These are phyloP conservation scores for Dendrobium officinale DNA, from an alignment of 106 monocot species.

Conservation along the genomic window DNA sequence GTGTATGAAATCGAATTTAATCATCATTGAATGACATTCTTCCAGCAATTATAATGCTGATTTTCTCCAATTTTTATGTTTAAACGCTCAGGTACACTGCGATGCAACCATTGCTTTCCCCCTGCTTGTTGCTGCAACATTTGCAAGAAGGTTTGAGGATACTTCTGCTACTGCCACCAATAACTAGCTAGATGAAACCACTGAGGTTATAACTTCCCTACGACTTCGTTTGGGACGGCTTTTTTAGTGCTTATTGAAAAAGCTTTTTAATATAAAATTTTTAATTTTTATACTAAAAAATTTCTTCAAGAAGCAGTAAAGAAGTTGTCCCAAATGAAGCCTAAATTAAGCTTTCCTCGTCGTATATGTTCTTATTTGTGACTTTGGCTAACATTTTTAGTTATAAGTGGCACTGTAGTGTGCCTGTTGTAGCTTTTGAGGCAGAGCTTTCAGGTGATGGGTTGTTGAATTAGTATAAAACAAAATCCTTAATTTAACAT, in stretches of 20 bases:
- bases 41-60: not conserved
- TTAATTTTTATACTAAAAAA: too few species aligned
- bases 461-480: not conserved
- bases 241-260: too few species aligned
- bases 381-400: not conserved
- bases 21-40: too few species aligned
- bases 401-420: not conserved
- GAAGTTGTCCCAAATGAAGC: too few species aligned
- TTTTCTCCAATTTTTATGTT: not conserved
- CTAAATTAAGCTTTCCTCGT: not conserved
- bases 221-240: too few species aligned
- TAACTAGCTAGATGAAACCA: not conserved
- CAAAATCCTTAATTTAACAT: not conserved
- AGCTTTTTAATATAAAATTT: too few species aligned
- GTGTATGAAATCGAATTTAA: too few species aligned
- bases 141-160: constrained; percentile 38
- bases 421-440: not conserved
- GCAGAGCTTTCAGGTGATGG: not conserved
- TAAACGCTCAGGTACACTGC: constrained; percentile 54
- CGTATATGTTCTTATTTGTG: not conserved
- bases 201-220: not conserved
- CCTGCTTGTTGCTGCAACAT: constrained; percentile 68
- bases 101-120: constrained; percentile 86
- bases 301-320: too few species aligned
- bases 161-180: not conserved